phyloP scores from a whole-genome alignment of 768 basidiomycete species.

The Punctularia strigosozonata region DNA sequence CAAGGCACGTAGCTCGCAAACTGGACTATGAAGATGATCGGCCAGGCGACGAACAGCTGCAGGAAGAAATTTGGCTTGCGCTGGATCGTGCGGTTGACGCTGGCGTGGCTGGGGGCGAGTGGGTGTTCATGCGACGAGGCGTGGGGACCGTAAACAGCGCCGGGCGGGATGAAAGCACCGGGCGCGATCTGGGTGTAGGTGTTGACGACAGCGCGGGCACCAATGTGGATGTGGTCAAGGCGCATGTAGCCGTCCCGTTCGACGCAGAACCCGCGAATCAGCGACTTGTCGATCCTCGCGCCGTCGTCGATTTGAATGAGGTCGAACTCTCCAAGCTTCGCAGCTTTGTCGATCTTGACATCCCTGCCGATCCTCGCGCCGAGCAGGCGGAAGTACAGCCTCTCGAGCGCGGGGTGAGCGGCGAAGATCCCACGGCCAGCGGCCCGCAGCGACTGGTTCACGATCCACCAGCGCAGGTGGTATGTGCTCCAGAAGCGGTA shows the following conservation, averaged over 20 bases:
- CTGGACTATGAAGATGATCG: constrained; percentile 23
- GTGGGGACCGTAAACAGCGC: constrained; percentile 32
- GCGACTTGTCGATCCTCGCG: constrained; percentile 28
- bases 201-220: constrained; percentile 26
- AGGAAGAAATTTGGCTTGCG: constrained; percentile 20
- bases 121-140: constrained; percentile 30
- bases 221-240: constrained; percentile 26
- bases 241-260: constrained; percentile 33
- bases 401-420: constrained; percentile 23
- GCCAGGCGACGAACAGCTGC: constrained; percentile 26
- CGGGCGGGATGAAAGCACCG: constrained; percentile 23
- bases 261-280: constrained; percentile 32
- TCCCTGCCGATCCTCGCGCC: constrained; percentile 31
- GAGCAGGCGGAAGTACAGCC: constrained; percentile 32
- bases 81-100: constrained; percentile 27
- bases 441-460: constrained; percentile 25
- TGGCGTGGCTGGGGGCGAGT: constrained; percentile 23
- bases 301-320: constrained; percentile 31
- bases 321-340: constrained; percentile 31
- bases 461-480: constrained; percentile 33
- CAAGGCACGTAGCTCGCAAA: constrained; percentile 30
- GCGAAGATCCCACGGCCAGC: constrained; percentile 32
- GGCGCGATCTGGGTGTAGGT: constrained; percentile 32
- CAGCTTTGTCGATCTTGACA: constrained; percentile 27
- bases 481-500: constrained; percentile 24